Conservation (phyloP, 352 stramenopile species). For the Globisporangium alternatum region DNA sequence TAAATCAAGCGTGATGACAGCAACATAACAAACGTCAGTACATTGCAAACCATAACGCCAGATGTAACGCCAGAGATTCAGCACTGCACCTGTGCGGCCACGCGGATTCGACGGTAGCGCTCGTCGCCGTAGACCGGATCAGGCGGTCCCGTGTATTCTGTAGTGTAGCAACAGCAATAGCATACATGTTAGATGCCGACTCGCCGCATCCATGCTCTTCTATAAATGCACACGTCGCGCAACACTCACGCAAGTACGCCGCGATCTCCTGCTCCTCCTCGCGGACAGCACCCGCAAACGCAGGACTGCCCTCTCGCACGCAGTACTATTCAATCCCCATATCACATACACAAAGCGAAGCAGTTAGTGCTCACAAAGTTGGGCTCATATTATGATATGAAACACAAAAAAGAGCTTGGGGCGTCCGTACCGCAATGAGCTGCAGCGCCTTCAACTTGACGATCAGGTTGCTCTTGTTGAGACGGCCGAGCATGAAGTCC, state of each 20-base stretch:
- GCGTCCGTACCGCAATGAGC: slow-evolving; percentile 66
- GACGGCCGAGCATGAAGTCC: slow-evolving; percentile 70
- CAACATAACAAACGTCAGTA: not conserved
- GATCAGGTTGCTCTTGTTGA: slow-evolving; percentile 81
- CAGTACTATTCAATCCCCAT: slow-evolving; percentile 46
- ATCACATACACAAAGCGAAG: not conserved
- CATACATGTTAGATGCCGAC: not conserved
- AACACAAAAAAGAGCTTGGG: not conserved
- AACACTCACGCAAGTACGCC: slow-evolving; percentile 63
- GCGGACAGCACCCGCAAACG: slow-evolving; percentile 56
- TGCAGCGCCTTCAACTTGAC: slow-evolving; percentile 86
- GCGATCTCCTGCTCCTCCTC: slow-evolving; percentile 71
- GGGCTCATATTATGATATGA: too few relatives aligned
- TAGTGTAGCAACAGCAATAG: slow-evolving; percentile 7
- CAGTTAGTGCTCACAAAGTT: not conserved
- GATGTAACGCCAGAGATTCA: not conserved
- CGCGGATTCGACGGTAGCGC: slow-evolving; percentile 81
- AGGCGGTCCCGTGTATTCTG: slow-evolving; percentile 72
- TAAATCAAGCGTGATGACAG: not conserved
- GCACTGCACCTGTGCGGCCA: slow-evolving; percentile 55
- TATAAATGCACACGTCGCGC: not conserved
- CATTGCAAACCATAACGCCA: too few relatives aligned
- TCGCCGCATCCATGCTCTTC: not conserved
- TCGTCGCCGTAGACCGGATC: slow-evolving; percentile 82
- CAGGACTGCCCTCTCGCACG: slow-evolving; percentile 60